A percentile compares a stretch with the other conserved stretches of the same genome.
These are phyloP conservation scores for Pichia sp. DNA, from an alignment of 1,139 yeast species.

Conservation along the genomic window DNA sequence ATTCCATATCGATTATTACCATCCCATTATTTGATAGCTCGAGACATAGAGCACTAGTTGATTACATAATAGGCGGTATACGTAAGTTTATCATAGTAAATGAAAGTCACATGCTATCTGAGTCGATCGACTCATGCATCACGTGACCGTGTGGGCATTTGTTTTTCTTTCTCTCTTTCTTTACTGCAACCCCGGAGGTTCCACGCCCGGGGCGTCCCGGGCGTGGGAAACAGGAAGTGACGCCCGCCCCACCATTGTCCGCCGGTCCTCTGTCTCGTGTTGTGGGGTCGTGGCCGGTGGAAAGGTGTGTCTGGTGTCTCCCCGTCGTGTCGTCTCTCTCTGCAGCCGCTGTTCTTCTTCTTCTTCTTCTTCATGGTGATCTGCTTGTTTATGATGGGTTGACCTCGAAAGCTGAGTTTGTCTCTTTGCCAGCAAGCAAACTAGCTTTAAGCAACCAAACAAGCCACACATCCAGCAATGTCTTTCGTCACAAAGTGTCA, in stretches of 20 bases:
- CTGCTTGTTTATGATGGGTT: too few relatives aligned
- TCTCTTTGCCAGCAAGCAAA: too few relatives aligned
- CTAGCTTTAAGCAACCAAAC: too few relatives aligned
- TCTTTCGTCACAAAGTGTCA: slow-evolving; percentile 51
- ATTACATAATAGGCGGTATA: too few relatives aligned
- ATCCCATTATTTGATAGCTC: too few relatives aligned
- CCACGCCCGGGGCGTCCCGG: not conserved
- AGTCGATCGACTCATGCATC: not conserved
- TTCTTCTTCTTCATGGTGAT: too few relatives aligned
- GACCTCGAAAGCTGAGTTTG: too few relatives aligned
- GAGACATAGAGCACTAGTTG: too few relatives aligned
- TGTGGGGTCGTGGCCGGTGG: not conserved
- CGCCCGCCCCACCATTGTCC: not conserved
- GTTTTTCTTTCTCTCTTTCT: not conserved
- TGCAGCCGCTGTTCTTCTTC: not conserved
- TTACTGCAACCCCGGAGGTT: not conserved
- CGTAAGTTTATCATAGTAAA: too few relatives aligned
- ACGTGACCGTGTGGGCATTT: not conserved
- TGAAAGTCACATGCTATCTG: too few relatives aligned
- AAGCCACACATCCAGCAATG: too few relatives aligned
- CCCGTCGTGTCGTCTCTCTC: not conserved
- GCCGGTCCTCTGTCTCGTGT: not conserved
- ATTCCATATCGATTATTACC: too few relatives aligned
- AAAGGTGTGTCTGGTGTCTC: not conserved
- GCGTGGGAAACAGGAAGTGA: not conserved